These are phyloP conservation scores for Citrus cavaleriei DNA, from an alignment of 345 rosid species.

Conservation along the genomic window DNA sequence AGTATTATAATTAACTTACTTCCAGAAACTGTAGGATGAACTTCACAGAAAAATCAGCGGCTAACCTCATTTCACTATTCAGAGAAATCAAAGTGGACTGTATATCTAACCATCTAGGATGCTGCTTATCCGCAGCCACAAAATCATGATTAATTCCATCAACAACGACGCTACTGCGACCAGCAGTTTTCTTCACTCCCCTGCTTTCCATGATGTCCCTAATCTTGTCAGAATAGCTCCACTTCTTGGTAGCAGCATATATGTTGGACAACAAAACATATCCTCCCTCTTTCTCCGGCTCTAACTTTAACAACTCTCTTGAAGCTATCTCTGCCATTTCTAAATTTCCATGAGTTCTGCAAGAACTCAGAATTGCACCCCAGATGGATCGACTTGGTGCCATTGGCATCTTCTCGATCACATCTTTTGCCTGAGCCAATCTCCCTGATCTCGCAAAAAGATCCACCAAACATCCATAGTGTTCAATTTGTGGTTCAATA, in stretches of 20 bases:
- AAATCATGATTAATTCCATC: slow-evolving; percentile 41
- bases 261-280: slow-evolving; percentile 51
- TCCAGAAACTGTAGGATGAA: background rate
- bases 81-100: slow-evolving; percentile 24
- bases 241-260: slow-evolving; percentile 43
- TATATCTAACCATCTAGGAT: slow-evolving; percentile 38
- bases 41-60: background rate
- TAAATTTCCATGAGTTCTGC: slow-evolving; percentile 33
- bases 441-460: slow-evolving; percentile 48
- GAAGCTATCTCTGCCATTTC: slow-evolving; percentile 53
- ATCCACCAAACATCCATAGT: slow-evolving; percentile 57
- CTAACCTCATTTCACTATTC: slow-evolving; percentile 31
- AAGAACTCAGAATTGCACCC: slow-evolving; percentile 54
- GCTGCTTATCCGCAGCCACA: slow-evolving; percentile 44
- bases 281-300: slow-evolving; percentile 58
- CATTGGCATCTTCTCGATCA: slow-evolving; percentile 45
- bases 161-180: slow-evolving; percentile 39
- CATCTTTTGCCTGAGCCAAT: slow-evolving; percentile 40
- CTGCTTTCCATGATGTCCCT: slow-evolving; percentile 47
- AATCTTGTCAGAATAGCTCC: slow-evolving; percentile 38
- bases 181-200: slow-evolving; percentile 51
- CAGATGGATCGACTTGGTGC: slow-evolving; percentile 46
- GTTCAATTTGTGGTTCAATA: slow-evolving; percentile 47
- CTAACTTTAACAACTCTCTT: slow-evolving; percentile 43
- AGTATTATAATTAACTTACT: background rate